These are phyloP conservation scores for Solanum hybrid DNA, from an alignment of 305 asterid species.

Conservation along the genomic window DNA sequence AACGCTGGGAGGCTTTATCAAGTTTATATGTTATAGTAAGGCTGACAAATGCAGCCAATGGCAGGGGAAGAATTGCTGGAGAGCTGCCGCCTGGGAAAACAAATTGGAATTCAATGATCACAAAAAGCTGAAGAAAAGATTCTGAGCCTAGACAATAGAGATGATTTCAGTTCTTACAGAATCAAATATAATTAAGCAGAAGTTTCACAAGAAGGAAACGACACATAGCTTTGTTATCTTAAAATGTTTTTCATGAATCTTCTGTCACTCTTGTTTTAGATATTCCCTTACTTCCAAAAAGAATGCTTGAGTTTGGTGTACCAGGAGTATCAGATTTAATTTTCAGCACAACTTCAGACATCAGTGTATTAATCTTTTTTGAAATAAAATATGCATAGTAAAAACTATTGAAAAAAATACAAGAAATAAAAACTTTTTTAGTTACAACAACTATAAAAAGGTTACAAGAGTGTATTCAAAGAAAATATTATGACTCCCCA, in stretches of 20 bases:
- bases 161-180: background rate
- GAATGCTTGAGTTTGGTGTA: background rate
- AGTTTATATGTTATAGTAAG: conserved; percentile 98
- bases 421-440: background rate
- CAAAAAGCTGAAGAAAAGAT: background rate
- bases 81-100: conserved; percentile 59
- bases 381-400: background rate
- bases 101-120: conserved; percentile 1
- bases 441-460: background rate
- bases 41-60: conserved; percentile 97
- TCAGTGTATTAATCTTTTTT: background rate
- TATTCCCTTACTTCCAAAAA: background rate
- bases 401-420: background rate
- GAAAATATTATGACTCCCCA: background rate
- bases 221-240: background rate
- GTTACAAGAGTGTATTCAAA: background rate
- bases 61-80: conserved; percentile 88
- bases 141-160: background rate
- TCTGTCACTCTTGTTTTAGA: background rate
- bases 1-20: conserved; percentile 86
- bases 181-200: background rate
- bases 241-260: background rate
- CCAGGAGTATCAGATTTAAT: background rate
- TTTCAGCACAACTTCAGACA: background rate
- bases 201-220: background rate